These are phyloP conservation scores for Acanthamoeba royreba DNA, from an alignment of 208 protist genomes.

Conservation along the genomic window DNA sequence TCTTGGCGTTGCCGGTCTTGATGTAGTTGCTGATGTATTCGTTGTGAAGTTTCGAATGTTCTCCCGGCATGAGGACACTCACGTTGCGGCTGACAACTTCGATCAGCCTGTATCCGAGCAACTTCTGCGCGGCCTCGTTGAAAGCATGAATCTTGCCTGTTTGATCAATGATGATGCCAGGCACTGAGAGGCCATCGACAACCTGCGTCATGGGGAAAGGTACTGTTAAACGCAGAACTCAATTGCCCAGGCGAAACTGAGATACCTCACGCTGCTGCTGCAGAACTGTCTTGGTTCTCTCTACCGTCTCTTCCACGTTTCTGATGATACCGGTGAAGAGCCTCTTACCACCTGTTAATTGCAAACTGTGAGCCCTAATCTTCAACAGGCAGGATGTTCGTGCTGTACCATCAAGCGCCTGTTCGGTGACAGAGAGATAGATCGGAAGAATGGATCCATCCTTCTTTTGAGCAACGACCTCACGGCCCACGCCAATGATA, in stretches of 20 bases:
- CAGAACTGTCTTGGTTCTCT: background rate
- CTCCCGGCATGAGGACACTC: background rate
- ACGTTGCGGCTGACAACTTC: conserved; percentile 5
- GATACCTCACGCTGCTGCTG: background rate
- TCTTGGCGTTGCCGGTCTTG: conserved; percentile 5
- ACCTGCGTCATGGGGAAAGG: no score
- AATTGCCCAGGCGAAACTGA: background rate
- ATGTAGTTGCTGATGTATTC: conserved; percentile 11
- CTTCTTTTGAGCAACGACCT: background rate
- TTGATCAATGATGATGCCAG: background rate
- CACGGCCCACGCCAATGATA: conserved; percentile 9
- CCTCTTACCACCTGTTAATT: background rate
- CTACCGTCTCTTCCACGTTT: background rate
- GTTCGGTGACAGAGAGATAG: background rate
- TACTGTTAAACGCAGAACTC: background rate
- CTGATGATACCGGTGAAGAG: background rate
- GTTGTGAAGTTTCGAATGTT: background rate
- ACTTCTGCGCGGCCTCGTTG: background rate
- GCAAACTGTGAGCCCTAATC: no score
- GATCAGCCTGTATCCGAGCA: background rate
- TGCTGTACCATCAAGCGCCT: background rate
- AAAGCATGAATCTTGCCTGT: conserved; percentile 5
- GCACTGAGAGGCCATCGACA: background rate
- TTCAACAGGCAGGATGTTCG: no score
- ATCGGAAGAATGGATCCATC: background rate